Percentiles rank a stretch among this genome's conserved stretches.
Evolutionary conservation across 139 green algal species (phyloP).

Genomic region (Dunaliella sp.): DNA sequence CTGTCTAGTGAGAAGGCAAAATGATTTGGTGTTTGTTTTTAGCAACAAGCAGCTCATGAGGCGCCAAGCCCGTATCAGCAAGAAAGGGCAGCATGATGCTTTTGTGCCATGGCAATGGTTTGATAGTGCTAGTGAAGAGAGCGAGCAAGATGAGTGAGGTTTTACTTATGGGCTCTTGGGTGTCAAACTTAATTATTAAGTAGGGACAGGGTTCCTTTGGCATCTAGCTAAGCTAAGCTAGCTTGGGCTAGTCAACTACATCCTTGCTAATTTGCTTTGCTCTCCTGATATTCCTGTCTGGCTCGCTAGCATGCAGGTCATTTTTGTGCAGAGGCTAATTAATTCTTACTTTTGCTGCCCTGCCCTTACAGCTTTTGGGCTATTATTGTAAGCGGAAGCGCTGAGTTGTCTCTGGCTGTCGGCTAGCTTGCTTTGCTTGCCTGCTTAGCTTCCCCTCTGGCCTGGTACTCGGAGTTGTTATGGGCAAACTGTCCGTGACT

Average conservation of each 20-base stretch:
- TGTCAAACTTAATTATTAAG: neutral
- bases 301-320: neutral
- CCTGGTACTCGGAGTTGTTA: neutral
- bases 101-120: neutral
- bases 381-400: neutral
- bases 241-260: too few species aligned
- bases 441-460: too few species aligned
- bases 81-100: neutral
- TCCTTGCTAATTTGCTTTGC: neutral
- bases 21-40: slow-evolving; percentile 31
- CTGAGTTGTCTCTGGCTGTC: too few species aligned
- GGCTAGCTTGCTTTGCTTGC: too few species aligned
- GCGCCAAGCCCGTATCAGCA: neutral
- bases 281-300: too few species aligned
- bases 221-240: too few species aligned
- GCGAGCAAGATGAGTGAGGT: neutral
- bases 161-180: neutral
- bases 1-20: neutral
- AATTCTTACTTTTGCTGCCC: neutral
- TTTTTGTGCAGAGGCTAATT: neutral
- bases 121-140: neutral
- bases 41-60: slow-evolving; percentile 19
- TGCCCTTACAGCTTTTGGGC: neutral
- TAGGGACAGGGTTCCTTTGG: too few species aligned
- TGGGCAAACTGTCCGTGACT: neutral